A percentile compares a stretch with the other conserved stretches of the same genome.
Conservation (phyloP, 768 basidiomycete species). For the Kwoniella shandongensis region DNA sequence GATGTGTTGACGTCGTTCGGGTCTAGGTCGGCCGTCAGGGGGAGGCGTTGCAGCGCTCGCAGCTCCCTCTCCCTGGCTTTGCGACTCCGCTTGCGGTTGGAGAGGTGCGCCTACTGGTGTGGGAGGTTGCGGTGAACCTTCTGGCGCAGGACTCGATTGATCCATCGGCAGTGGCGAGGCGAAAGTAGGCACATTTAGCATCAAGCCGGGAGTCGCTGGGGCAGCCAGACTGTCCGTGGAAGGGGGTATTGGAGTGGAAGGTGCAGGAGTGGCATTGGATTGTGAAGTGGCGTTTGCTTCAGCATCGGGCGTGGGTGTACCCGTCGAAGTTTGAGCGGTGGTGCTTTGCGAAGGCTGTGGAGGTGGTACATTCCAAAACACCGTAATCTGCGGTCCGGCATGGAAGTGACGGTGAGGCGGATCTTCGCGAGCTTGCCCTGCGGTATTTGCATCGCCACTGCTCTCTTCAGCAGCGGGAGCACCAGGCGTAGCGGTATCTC, state of each 20-base stretch:
- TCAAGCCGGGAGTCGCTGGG: constrained; percentile 6
- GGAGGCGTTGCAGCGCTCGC: neutral
- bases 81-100: neutral
- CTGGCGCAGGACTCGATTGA: constrained; percentile 6
- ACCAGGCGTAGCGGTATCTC: too few relatives aligned
- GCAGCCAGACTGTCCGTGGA: neutral
- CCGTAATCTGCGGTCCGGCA: constrained; percentile 4
- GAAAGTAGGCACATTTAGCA: constrained; percentile 22
- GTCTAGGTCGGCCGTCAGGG: constrained; percentile 11
- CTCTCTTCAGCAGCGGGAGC: neutral
- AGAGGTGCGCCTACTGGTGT: neutral
- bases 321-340: too few relatives aligned
- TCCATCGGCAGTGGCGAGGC: constrained; percentile 25
- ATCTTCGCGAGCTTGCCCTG: neutral
- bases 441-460: neutral
- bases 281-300: neutral
- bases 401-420: neutral
- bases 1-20: constrained; percentile 24
- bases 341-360: neutral
- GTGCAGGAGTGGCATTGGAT: neutral
- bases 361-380: constrained; percentile 11
- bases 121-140: neutral
- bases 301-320: too few relatives aligned
- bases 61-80: neutral
- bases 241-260: neutral